These are phyloP conservation scores for Chiua virens DNA, from an alignment of 768 basidiomycete species.

Conservation along the genomic window DNA sequence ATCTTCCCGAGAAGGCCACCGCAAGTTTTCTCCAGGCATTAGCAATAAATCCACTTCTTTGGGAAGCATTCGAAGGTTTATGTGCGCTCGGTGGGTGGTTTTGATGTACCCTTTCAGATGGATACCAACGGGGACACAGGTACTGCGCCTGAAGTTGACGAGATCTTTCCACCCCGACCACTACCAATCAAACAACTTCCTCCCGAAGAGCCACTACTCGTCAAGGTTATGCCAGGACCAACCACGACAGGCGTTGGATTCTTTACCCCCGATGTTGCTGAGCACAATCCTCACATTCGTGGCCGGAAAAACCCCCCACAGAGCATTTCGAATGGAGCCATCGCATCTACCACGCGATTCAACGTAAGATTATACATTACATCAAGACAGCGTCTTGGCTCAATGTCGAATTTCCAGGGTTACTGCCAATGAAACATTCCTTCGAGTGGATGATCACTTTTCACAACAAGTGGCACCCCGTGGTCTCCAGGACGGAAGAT, in stretches of 20 bases:
- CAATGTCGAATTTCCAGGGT: conserved; percentile 38
- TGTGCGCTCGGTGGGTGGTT: conserved; percentile 65
- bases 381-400: background rate
- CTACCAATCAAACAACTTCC: conserved; percentile 53
- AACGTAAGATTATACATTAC: conserved; percentile 42
- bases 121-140: conserved; percentile 43
- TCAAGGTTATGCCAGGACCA: conserved; percentile 40
- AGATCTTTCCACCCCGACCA: conserved; percentile 66
- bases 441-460: conserved; percentile 58
- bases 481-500: conserved; percentile 41
- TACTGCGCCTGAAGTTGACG: conserved; percentile 67
- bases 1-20: conserved; percentile 72
- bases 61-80: conserved; percentile 91
- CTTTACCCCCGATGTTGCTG: conserved; percentile 70
- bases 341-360: conserved; percentile 58
- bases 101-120: conserved; percentile 2
- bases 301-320: conserved; percentile 52
- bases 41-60: conserved; percentile 71
- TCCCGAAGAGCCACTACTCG: conserved; percentile 50
- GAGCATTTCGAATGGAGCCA: conserved; percentile 59
- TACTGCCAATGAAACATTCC: conserved; percentile 52
- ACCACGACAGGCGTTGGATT: conserved; percentile 67
- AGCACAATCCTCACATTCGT: conserved; percentile 56
- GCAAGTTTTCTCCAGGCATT: conserved; percentile 72
- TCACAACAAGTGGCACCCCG: conserved; percentile 46